Evolutionary conservation across 495 filamentous ascomycete genomes (phyloP).

Genomic region (Penicillium robsamsonii): DNA sequence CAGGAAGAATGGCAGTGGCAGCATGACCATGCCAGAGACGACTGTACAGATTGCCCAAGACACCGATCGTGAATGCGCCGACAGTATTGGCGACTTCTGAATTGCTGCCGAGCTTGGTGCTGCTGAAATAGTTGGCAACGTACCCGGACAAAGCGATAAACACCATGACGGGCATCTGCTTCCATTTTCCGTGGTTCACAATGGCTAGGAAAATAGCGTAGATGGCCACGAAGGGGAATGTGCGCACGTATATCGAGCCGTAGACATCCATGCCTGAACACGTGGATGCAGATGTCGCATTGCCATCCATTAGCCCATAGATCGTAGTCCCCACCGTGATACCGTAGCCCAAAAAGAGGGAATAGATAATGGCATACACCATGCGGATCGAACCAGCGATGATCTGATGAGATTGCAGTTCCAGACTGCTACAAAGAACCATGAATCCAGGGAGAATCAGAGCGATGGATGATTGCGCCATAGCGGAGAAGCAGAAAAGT

Average conservation of each 20-base stretch:
- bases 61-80: constrained; percentile 81
- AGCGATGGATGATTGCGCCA: constrained; percentile 88
- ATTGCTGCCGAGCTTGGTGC: constrained; percentile 65
- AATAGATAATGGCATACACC: constrained; percentile 95
- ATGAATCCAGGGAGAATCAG: constrained; percentile 89
- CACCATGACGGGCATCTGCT: constrained; percentile 84
- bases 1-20: constrained; percentile 84
- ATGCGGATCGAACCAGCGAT: constrained; percentile 91
- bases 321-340: constrained; percentile 91
- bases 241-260: constrained; percentile 41
- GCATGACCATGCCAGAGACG: constrained; percentile 79
- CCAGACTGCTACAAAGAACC: constrained; percentile 77
- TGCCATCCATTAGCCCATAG: constrained; percentile 76
- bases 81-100: constrained; percentile 82
- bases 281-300: constrained; percentile 66
- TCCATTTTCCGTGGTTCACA: constrained; percentile 90
- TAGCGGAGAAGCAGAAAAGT: constrained; percentile 85
- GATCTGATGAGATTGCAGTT: constrained; percentile 83
- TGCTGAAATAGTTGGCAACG: constrained; percentile 78
- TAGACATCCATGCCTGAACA: constrained; percentile 59
- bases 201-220: constrained; percentile 79
- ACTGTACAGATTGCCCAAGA: constrained; percentile 84
- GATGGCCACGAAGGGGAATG: constrained; percentile 63
- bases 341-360: constrained; percentile 89
- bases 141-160: constrained; percentile 80